Base-by-base conservation (phyloP, 2,329 filamentous ascomycete genomes). In the Aureobasidium zeae region DNA sequence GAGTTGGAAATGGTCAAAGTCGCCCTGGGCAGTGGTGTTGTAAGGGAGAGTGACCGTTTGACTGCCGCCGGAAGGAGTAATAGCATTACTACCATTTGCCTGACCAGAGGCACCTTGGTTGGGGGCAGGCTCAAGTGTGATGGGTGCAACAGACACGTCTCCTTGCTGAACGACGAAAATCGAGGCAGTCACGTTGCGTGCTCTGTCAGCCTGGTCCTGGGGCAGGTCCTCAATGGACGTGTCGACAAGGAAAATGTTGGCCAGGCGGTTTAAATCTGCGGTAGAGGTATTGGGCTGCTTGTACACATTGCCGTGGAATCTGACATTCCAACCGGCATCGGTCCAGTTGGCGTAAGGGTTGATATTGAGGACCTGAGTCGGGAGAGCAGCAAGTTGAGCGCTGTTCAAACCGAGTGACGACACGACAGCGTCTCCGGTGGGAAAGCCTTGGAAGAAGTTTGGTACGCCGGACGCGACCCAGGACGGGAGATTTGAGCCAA, bases 281-380 rank as follows among this genome's bases (percentile, higher is more conserved):
- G 76, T 68, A 1, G 72, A 73, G 24, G 83, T 79, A 47, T 83
- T 74, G 1, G 83, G 83, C 49, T 82, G 74, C 60, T 86, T 87
- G 69, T 80, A 88, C n/a, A 87, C 79, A 55, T 86, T 86, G 52
- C 83, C 84, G 51, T 83, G 83, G 49, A 87, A 76, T 20, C 82
- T 73, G 3, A 87, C 71, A 49, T 79, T 85, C 84, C 84, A 88
- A 24, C 81, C 81, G 46, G 77, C 63, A n/a, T 79, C 69, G 1
- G 83, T 87, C 77, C 81, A 88, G 51, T 88, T 88, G n/a, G 71
- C 83, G 9, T 69, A 69, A 2, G 67, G 68, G 10, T 81, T 81
- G 7, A 86, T 58, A 50, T 86, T 86, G 48, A 86, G 62, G 4
- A 83, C 81, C 49, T 83, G 72, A 0, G 81, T 85, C 0, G 82